Conservation (phyloP, 1,284 basidiomycete species). For the Boletellus sp. region DNA sequence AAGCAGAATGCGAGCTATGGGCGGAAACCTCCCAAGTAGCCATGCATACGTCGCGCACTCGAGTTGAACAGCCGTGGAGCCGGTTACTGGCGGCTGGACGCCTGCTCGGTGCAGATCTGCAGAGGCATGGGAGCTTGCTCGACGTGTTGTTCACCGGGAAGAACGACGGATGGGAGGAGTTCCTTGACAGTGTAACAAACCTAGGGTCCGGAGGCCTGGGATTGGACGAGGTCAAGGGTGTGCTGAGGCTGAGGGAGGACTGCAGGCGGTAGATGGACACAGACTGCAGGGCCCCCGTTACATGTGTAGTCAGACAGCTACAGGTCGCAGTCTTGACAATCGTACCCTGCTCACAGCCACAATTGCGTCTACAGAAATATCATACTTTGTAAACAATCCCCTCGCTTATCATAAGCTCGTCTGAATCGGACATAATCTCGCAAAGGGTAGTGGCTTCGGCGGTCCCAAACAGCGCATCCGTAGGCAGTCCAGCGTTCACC, state of each 20-base stretch:
- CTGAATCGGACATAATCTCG: conserved; percentile 75
- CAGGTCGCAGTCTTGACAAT: too few relatives aligned
- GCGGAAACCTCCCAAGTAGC: conserved; percentile 66
- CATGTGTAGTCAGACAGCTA: too few relatives aligned
- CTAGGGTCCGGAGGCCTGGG: conserved; percentile 25
- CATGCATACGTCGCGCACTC: conserved; percentile 38
- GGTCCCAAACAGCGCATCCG: conserved; percentile 71
- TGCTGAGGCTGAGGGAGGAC: conserved; percentile 30
- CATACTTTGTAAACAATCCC: conserved; percentile 75
- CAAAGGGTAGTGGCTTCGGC: conserved; percentile 78
- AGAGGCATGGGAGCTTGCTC: conserved; percentile 10
- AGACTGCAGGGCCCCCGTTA: not conserved
- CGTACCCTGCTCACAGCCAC: not conserved
- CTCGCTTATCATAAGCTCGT: conserved; percentile 87
- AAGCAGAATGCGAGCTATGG: conserved; percentile 75
- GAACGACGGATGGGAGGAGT: conserved; percentile 27
- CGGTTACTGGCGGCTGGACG: conserved; percentile 64
- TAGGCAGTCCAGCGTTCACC: conserved; percentile 77
- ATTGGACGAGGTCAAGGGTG: conserved; percentile 27
- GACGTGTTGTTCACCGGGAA: conserved; percentile 16
- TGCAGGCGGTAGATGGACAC: conserved; percentile 12
- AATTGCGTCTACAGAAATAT: conserved; percentile 10
- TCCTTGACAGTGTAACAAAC: conserved; percentile 23
- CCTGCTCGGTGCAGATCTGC: conserved; percentile 53
- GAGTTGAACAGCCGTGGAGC: conserved; percentile 71